Conservation (phyloP, 345 rosid species). For the Carallia pectinifolia region DNA sequence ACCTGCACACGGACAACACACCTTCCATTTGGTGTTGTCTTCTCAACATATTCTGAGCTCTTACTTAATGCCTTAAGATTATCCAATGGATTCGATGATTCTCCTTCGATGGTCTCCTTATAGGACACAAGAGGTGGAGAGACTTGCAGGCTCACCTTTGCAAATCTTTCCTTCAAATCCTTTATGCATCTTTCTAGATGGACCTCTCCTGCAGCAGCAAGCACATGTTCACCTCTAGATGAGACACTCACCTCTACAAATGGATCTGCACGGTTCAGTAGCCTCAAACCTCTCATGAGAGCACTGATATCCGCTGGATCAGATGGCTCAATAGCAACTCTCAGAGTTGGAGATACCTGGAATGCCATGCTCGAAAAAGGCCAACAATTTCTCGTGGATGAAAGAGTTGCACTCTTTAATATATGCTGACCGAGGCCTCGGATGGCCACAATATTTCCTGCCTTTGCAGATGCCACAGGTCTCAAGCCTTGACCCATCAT, state of each 20-base stretch:
- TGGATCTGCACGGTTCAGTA: slow-evolving; percentile 88
- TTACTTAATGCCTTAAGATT: slow-evolving; percentile 54
- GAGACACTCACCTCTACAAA: slow-evolving; percentile 90
- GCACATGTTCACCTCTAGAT: slow-evolving; percentile 88
- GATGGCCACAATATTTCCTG: slow-evolving; percentile 88
- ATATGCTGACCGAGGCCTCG: slow-evolving; percentile 92
- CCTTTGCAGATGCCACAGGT: slow-evolving; percentile 72
- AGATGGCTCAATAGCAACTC: slow-evolving; percentile 91
- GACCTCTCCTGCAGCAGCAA: slow-evolving; percentile 96
- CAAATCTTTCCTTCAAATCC: slow-evolving; percentile 90
- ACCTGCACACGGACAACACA: slow-evolving; percentile 70
- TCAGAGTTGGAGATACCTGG: slow-evolving; percentile 87
- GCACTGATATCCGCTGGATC: slow-evolving; percentile 83
- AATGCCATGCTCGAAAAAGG: slow-evolving; percentile 92
- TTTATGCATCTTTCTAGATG: slow-evolving; percentile 90
- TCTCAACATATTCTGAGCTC: slow-evolving; percentile 63
- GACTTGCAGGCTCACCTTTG: slow-evolving; percentile 77
- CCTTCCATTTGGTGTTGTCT: slow-evolving; percentile 73
- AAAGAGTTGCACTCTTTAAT: slow-evolving; percentile 85
- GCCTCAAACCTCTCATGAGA: slow-evolving; percentile 78
- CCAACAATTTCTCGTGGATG: slow-evolving; percentile 89
- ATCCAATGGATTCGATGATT: slow-evolving; percentile 55
- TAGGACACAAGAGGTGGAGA: slow-evolving; percentile 90
- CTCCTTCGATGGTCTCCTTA: slow-evolving; percentile 82
- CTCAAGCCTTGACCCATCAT: slow-evolving; percentile 97